Evolutionary conservation across 1,139 yeast genomes (phyloP), one percentile per base, ranked within the genome.

Genomic region (Yamadazyma diddensiae): DNA sequence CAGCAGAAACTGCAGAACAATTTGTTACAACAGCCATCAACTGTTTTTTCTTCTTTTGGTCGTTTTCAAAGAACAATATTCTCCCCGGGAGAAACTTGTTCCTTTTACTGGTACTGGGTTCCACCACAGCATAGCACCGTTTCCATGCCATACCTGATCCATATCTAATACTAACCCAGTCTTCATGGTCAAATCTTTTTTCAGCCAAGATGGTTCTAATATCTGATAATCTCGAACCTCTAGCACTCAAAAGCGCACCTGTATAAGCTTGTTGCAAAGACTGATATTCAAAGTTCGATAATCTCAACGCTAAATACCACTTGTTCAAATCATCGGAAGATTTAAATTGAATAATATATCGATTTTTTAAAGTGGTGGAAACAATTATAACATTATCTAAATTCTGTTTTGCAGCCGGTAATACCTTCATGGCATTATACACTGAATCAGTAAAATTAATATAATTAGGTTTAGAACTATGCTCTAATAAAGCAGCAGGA

Each of bases 141-240:
- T 83, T 85, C 97, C 97, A 92, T 1, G 97, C 96, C 95, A 87
- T 87, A 21, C 98, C 98, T 12, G 94, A 77, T 11, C 97, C 97
- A 57, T 90, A 90, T 44, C 97, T 70, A 16, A 92, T 94, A 57
- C 90, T 77, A 23, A 85, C 88, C 97, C 96, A 90, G 51, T 90
- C 96, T 56, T 87, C 96, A 52, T 87, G 94, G 39, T 77, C 79
- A 52, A 81, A 85, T 49, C 92, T 77, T 19, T 92, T 83, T 47
- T 86, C 95, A 1, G 94, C 82, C 39, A 92, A 66, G 24, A 92
- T 71, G 7, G 94, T 83, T 37, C 86, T 74, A 39, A 92, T 88
- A 53, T 94, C 97, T 33, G 92, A 82, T 41, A 92, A 66, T 40
- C 85, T 64, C 5, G 94, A 73, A 13, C 97, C 98, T 53, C 94